Evolutionary conservation across 768 basidiomycete species (phyloP), one percentile per base, ranked within the genome.

Genomic region (Leucogyrophana mollusca): DNA sequence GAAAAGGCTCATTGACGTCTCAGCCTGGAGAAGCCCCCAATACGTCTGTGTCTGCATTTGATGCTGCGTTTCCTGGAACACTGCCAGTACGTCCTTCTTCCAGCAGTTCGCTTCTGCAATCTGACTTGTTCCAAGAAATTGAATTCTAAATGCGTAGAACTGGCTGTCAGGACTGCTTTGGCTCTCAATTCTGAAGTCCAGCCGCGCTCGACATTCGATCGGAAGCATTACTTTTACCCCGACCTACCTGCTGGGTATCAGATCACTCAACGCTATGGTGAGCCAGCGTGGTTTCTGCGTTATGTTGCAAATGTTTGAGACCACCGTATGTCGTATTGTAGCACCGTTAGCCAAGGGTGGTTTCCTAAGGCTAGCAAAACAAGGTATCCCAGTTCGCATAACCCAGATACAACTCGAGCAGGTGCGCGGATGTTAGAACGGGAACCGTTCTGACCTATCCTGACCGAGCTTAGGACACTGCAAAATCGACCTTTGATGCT

Each of bases 151-250:
- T 87, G 85, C 47, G 85, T 96, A 2, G 79, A 87, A 50, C 77
- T 96, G 5, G 91, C 88, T 3, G 64, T 94, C 1, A 76, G 89
- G 7, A 85, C 92, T 0, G 90, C 94, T 0, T 57, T 94, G 2
- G 94, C 94, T 4, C 73, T 98, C 18, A 67, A 78, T 25, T 73
- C 82, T 10, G 53, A 76, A 4, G 73, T 95, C 41, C 89, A 89
- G 52, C 53, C 54, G 0, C 73, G 76, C 16, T 95, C 92, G 0
- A 77, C 89, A 0, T 98, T 98, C 56, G 96, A 98, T 66, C 75
- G 96, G 54, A 99, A 99, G 62, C 96, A 98, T 63, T 99, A 99
- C 63, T 97, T 97, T 65, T 98, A 99, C 60, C 79, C 90, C 4
- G 96, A 98, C 65, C 76, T 96, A 27, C 94, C 96, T 0, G 76